Evolutionary conservation across 2,329 filamentous ascomycete genomes (phyloP).

Genomic region (Phialocephala sp.): DNA sequence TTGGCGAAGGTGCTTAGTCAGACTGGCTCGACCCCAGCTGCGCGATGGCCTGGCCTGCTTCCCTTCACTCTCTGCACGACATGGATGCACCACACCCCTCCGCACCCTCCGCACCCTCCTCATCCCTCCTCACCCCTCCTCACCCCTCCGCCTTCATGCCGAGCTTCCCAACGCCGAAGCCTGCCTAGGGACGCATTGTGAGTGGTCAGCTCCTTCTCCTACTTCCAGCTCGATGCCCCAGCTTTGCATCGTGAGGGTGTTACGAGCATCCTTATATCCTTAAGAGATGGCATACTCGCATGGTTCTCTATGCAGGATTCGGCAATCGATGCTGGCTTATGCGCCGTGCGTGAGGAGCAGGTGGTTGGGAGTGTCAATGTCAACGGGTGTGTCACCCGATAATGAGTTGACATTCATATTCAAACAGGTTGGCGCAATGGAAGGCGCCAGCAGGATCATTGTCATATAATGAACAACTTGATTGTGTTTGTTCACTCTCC

Average conservation of each 20-base stretch:
- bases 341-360: background rate
- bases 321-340: background rate
- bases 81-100: background rate
- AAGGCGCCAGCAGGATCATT: background rate
- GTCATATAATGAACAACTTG: conserved; percentile 10
- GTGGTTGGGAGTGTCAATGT: background rate
- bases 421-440: background rate
- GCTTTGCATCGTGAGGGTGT: conserved; percentile 1
- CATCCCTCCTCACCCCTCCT: background rate
- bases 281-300: background rate
- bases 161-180: background rate
- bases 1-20: too few species aligned
- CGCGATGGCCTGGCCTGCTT: too few species aligned
- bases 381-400: conserved; percentile 9
- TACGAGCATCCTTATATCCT: background rate
- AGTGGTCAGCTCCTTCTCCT: background rate
- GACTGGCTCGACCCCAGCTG: too few species aligned
- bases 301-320: background rate
- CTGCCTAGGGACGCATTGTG: background rate
- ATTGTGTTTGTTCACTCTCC: conserved; percentile 7
- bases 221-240: background rate
- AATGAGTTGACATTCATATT: conserved; percentile 14
- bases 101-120: background rate
- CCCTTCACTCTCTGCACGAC: conserved; percentile 1
- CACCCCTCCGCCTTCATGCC: background rate